Percentiles rank a stretch among this genome's conserved stretches.
Evolutionary conservation across 2,329 filamentous ascomycete species (phyloP).

Genomic region (Exophiala phaeomuriformis): DNA sequence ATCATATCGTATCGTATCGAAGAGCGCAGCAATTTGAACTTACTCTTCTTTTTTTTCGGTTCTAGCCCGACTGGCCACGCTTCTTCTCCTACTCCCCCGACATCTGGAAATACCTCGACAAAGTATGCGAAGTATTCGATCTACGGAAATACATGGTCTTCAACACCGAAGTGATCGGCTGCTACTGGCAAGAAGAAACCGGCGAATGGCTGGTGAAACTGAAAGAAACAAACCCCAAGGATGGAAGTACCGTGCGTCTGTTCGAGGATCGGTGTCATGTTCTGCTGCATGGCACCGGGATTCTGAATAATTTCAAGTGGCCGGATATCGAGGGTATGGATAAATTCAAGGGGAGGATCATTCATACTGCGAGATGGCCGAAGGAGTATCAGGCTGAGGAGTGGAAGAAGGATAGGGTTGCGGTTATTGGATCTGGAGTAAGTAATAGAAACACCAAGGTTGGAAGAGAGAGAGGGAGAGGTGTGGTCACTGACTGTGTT

Average conservation of each 20-base stretch:
- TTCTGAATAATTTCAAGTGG: slow-evolving; percentile 47
- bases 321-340: slow-evolving; percentile 33
- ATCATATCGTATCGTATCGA: too few species aligned
- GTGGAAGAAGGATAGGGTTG: slow-evolving; percentile 39
- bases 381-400: slow-evolving; percentile 40
- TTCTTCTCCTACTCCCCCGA: slow-evolving; percentile 43
- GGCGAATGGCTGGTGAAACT: slow-evolving; percentile 47
- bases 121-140: slow-evolving; percentile 44
- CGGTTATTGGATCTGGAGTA: slow-evolving; percentile 41
- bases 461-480: not conserved
- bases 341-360: slow-evolving; percentile 39
- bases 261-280: slow-evolving; percentile 41
- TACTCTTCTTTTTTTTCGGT: too few species aligned
- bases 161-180: slow-evolving; percentile 42
- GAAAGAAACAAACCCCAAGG: slow-evolving; percentile 32
- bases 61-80: slow-evolving; percentile 42
- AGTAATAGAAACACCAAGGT: slow-evolving; percentile 15
- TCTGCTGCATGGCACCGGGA: slow-evolving; percentile 40
- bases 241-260: slow-evolving; percentile 31
- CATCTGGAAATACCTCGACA: slow-evolving; percentile 44
- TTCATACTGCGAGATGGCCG: slow-evolving; percentile 41
- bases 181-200: slow-evolving; percentile 44
- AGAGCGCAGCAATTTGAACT: too few species aligned
- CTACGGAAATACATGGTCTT: slow-evolving; percentile 49
- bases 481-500: too few species aligned